Evolutionary conservation across 202 grass and related monocot genomes (phyloP).

Genomic region (Schoenoplectus tabernaemontani): DNA sequence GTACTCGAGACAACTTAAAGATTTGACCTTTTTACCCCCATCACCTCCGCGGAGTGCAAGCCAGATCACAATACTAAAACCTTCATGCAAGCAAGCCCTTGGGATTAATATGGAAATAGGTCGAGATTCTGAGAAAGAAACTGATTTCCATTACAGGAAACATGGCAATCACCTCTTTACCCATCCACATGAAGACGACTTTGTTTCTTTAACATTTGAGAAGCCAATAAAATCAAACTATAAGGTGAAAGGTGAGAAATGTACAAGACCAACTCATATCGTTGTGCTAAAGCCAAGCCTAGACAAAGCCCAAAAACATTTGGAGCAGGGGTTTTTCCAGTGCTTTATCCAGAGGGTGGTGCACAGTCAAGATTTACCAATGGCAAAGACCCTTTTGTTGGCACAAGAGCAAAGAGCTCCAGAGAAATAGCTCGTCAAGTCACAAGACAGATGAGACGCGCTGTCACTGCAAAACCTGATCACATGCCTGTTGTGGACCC

Average conservation of each 20-base stretch:
- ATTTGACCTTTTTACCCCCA: conserved; percentile 26
- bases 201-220: conserved; percentile 39
- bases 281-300: conserved; percentile 82
- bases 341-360: conserved; percentile 22
- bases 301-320: conserved; percentile 44
- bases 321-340: conserved; percentile 22
- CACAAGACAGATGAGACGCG: conserved; percentile 57
- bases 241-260: conserved; percentile 33
- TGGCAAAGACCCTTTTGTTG: conserved; percentile 8
- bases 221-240: conserved; percentile 55
- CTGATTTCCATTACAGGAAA: conserved; percentile 40
- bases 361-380: conserved; percentile 2
- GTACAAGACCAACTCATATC: conserved; percentile 47
- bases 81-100: conserved; percentile 37
- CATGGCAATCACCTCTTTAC: conserved; percentile 20
- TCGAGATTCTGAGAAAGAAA: conserved; percentile 25
- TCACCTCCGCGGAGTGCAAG: conserved; percentile 47
- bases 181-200: conserved; percentile 35
- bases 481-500: conserved; percentile 22
- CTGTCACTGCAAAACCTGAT: conserved; percentile 31
- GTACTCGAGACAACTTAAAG: conserved; percentile 37
- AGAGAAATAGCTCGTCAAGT: conserved; percentile 82
- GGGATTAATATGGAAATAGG: conserved; percentile 26
- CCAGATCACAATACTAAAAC: conserved; percentile 83
- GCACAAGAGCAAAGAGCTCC: conserved; percentile 39